Base-by-base conservation (phyloP, 305 asterid species). In the Withania somnifera region DNA sequence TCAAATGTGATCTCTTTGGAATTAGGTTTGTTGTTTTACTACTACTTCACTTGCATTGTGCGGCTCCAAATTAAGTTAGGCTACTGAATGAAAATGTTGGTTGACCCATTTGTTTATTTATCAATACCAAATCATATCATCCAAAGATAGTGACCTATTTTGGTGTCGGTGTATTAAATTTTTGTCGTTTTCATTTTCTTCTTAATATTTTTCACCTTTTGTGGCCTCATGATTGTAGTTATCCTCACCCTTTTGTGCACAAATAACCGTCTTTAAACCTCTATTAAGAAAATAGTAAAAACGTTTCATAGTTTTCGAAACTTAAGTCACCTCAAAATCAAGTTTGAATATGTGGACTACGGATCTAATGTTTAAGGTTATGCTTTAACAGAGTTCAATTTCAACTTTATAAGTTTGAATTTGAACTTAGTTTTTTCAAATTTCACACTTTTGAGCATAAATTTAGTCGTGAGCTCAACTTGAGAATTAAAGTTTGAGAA, bases 61-160 rank as follows among this genome's bases (percentile, higher is more conserved):
- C 88, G 90, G 86, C 84, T 56, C 83, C 51, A 82, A 86, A 86
- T 85, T 78, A 80, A 86, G 88, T 85, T 80, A 63, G 82, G 87
- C 57, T 82, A 81, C 81, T 85, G 84, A 85, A 85, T 88, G 69
- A 84, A 85, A 87, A 89, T 67, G 73, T 87, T 82, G 89, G 73
- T 86, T 82, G 89, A 84, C 90, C 91, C 86, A 81, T 86, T 19
- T 82, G 38, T 57, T 81, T 36, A 36, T 36, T 54, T 7, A 67
- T 63, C 81, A 30, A 79, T 79, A 52, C 79, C 69, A 79, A 45
- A 50, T 69, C 38, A 69, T 80, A 75, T 84, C 82, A 60, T 69
- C 28, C 20, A 42, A 54, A 67, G 84, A 81, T 60, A 10, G 81
- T 56, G 86, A 87, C 86, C 4, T 58, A 51, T 20, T 42, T 51